Evolutionary conservation across 176 grass and related monocot species (phyloP), one percentile per base, ranked within the genome.

Genomic region (Zoysia japonica): DNA sequence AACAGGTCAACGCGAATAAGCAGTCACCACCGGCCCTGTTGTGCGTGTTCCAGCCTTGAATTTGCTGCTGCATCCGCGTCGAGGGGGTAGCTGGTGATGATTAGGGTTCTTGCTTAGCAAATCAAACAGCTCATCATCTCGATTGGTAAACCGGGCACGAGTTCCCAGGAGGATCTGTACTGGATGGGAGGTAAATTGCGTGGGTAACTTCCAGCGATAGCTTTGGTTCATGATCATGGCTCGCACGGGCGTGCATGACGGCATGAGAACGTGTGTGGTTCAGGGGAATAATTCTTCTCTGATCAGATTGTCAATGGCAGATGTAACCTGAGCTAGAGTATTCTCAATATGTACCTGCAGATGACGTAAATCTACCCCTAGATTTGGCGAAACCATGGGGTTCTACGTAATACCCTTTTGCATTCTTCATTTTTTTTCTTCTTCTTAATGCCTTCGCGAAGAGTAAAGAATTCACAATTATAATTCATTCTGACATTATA

Each of bases 91-190:
- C 53, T 20, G 5, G n/a, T 43, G 11, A 52, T 38, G 14, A 3
- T 7, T 5, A 11, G 63, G 59, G 72, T 81, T 84, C 42, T 89
- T 81, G 37, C 36, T 61, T 81, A 50, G 66, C 43, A 65, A 77
- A 60, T 85, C 82, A 85, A 85, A 82, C 72, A 54, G 2, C 81
- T 81, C 11, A 65, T 85, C 60, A 67, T 72, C 60, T 72, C 60
- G 0, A 77, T 85, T 8, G 0, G 28, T 28, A 28, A 28, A 28
- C 19, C 3, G 59, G 2, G 35, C 19, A 42, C 8, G 56, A 81
- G 36, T 28, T 52, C 53, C 28, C 49, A 63, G 45, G 57, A 68
- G 45, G 12, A 66, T n/a, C n/a, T 71, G 39, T 61, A 46, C 40
- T 57, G 14, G 65, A 80, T 71, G 48, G 49, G 38, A 74, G 64